phyloP scores from a whole-genome alignment of 1,284 basidiomycete genomes.

The Sporisorium scitamineum region DNA sequence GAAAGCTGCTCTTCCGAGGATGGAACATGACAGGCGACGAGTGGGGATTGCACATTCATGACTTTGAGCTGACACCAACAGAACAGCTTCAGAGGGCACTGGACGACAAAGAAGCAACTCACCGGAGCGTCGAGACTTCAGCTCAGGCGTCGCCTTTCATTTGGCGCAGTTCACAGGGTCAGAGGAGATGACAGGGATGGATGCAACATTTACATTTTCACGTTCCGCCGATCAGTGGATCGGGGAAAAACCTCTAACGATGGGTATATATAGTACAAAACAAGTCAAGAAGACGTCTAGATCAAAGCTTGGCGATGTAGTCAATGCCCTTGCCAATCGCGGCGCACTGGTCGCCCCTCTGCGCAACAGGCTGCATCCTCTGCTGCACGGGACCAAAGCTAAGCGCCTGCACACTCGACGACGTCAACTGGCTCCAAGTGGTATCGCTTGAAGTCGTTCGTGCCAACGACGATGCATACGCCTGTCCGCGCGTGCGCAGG shows the following conservation, averaged over 20 bases:
- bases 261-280: no score
- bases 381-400: constrained; percentile 48
- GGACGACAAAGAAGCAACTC: no score
- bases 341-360: constrained; percentile 44
- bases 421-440: constrained; percentile 25
- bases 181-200: neutral
- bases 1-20: no score
- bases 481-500: constrained; percentile 27
- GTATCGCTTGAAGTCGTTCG: constrained; percentile 18
- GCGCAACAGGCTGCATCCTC: constrained; percentile 29
- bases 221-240: neutral
- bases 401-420: constrained; percentile 8
- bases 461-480: constrained; percentile 26
- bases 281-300: neutral
- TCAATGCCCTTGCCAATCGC: constrained; percentile 37
- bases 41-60: no score
- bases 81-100: no score
- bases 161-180: no score
- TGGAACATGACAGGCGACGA: no score
- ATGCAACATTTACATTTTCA: neutral
- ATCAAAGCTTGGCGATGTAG: constrained; percentile 36
- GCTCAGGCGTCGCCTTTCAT: no score
- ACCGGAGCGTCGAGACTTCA: no score
- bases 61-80: no score
- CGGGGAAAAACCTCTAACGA: neutral